A percentile compares a stretch with the other conserved stretches of the same genome.
Evolutionary conservation across 257 asterid genomes (phyloP).

Genomic region (Capsicum pubescens): DNA sequence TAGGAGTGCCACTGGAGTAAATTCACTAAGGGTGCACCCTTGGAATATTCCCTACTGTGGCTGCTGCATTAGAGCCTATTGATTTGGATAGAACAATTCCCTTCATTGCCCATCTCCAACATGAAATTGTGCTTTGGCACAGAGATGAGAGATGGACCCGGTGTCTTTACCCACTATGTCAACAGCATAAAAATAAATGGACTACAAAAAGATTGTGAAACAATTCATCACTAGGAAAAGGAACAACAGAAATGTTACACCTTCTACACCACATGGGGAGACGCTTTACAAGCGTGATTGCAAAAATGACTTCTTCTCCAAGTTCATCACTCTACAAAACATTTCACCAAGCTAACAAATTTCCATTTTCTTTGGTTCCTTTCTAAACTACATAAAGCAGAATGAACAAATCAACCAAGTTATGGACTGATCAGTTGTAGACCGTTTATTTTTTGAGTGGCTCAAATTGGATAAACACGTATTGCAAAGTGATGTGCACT

Average conservation of each 20-base stretch:
- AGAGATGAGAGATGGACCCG: not conserved
- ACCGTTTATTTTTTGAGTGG: not conserved
- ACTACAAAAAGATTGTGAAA: not conserved
- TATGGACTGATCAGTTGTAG: not conserved
- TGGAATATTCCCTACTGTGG: not conserved
- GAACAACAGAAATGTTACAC: not conserved
- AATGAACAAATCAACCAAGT: not conserved
- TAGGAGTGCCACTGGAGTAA: not conserved
- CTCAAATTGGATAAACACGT: not conserved
- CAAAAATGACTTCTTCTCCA: not conserved
- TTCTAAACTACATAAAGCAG: not conserved
- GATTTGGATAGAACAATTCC: not conserved
- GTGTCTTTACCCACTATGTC: not conserved
- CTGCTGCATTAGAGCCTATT: constrained; percentile 1
- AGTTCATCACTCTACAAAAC: not conserved
- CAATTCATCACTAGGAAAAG: not conserved
- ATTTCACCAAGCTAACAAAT: not conserved
- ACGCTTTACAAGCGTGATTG: not conserved
- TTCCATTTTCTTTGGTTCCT: not conserved
- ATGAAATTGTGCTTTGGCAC: not conserved
- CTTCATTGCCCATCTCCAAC: not conserved
- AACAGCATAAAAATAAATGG: not conserved
- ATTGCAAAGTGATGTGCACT: not conserved
- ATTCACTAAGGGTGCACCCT: constrained; percentile 5
- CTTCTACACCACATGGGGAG: not conserved